These are phyloP conservation scores for Colletotrichum musicola DNA, from an alignment of 2,329 filamentous ascomycete species.

Conservation along the genomic window DNA sequence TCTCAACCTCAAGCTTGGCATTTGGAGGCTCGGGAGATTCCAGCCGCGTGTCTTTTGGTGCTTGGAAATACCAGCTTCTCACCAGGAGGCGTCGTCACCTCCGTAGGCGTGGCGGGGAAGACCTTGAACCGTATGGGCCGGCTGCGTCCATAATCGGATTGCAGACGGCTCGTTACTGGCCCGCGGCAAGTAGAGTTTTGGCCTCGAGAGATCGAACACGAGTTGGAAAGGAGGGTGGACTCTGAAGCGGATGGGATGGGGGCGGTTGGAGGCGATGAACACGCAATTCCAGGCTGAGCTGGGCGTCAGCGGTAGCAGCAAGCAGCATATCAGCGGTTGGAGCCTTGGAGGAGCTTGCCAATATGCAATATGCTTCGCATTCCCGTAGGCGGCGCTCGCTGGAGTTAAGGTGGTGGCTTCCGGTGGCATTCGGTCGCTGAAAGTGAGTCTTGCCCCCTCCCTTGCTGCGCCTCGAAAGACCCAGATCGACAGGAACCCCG, in stretches of 20 bases:
- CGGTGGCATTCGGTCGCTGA: conserved; percentile 9
- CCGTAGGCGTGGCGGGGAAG: conserved; percentile 19
- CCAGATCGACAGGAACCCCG: conserved; percentile 35
- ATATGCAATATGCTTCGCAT: conserved; percentile 15
- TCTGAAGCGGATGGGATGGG: conserved; percentile 21
- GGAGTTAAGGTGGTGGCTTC: background rate
- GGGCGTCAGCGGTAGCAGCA: conserved; percentile 23
- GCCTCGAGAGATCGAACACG: conserved; percentile 32
- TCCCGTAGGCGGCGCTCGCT: conserved; percentile 24
- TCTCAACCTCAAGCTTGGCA: conserved; percentile 4
- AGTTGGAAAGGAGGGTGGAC: conserved; percentile 37
- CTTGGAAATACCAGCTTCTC: conserved; percentile 17
- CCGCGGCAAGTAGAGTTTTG: conserved; percentile 27
- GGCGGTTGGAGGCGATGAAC: conserved; percentile 25
- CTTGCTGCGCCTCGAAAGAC: conserved; percentile 38
- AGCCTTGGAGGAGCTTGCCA: background rate
- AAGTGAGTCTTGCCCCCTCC: conserved; percentile 18
- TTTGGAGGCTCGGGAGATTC: background rate
- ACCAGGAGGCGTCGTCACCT: conserved; percentile 28
- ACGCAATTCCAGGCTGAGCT: conserved; percentile 33
- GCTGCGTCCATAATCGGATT: conserved; percentile 27
- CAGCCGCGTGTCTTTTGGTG: conserved; percentile 10
- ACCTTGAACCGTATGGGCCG: conserved; percentile 19
- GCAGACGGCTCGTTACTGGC: conserved; percentile 17
- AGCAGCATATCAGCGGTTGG: background rate